Conservation (phyloP, 257 asterid species). For the Anisodus tanguticus region DNA sequence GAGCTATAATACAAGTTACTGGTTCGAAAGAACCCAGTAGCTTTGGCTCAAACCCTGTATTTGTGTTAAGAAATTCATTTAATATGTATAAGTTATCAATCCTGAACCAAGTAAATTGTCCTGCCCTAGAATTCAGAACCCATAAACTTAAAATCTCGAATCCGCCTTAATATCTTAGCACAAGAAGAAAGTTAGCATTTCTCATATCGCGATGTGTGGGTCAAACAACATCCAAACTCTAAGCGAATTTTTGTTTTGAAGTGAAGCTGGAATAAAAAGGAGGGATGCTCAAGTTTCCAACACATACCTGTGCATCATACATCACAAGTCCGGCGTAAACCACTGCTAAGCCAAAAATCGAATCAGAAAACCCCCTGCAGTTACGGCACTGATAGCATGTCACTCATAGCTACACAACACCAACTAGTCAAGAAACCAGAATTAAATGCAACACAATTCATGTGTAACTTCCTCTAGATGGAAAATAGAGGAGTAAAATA, state of each 20-base stretch:
- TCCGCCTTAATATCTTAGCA: background rate
- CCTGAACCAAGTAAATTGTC: background rate
- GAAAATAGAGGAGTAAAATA: slow-evolving; percentile 8
- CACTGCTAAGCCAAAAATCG: slow-evolving; percentile 76
- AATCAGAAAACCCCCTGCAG: slow-evolving; percentile 81
- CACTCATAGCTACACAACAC: background rate
- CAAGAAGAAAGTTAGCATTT: background rate
- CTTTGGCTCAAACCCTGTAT: too few relatives aligned
- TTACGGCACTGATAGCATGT: slow-evolving; percentile 24
- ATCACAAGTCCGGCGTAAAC: slow-evolving; percentile 78
- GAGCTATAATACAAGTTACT: background rate
- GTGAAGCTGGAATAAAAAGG: background rate
- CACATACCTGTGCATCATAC: slow-evolving; percentile 89
- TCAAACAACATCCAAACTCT: background rate
- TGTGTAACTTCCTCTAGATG: background rate
- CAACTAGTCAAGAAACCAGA: background rate
- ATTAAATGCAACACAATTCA: slow-evolving; percentile 2
- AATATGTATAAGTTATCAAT: too few relatives aligned
- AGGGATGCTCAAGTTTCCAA: slow-evolving; percentile 14
- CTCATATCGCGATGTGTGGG: background rate
- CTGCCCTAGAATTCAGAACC: background rate
- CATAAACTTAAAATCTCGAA: background rate
- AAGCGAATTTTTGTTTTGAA: background rate
- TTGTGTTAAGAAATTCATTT: too few relatives aligned
- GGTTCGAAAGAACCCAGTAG: too few relatives aligned